Evolutionary conservation across 176 grass and related monocot species (phyloP).

Genomic region (Areca catechu): DNA sequence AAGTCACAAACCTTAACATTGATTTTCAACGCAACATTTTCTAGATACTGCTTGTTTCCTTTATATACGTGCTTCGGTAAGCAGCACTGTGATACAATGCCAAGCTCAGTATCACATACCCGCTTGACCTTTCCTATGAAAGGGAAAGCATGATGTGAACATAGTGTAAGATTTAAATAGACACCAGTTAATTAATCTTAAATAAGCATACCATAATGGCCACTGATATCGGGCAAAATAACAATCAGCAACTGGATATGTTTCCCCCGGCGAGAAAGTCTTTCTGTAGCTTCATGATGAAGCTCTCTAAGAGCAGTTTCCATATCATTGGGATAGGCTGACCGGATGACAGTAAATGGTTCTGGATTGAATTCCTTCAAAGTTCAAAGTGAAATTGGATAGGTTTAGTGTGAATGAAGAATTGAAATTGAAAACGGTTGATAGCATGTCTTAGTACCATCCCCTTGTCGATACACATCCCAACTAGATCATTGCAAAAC

Average conservation of each 20-base stretch:
- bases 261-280: neutral
- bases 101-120: conserved; percentile 69
- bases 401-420: too few species aligned
- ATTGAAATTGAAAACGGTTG: neutral
- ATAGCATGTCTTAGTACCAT: conserved; percentile 28
- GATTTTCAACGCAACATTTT: conserved; percentile 79
- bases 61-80: conserved; percentile 30
- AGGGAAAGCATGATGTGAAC: neutral
- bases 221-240: conserved; percentile 51
- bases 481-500: conserved; percentile 31
- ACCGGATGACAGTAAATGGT: conserved; percentile 26
- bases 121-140: conserved; percentile 56
- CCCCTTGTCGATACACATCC: conserved; percentile 34
- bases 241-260: conserved; percentile 52
- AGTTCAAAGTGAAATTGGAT: neutral
- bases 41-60: conserved; percentile 41
- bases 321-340: conserved; percentile 21
- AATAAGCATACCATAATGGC: conserved; percentile 49
- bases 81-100: conserved; percentile 77
- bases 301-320: conserved; percentile 49
- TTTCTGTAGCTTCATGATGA: conserved; percentile 14
- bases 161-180: neutral
- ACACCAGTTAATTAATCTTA: too few species aligned
- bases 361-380: conserved; percentile 36
- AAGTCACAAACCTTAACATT: conserved; percentile 63